A percentile compares a stretch with the other conserved stretches of the same genome.
These are phyloP conservation scores for Xylariaceae sp. DNA, from an alignment of 2,329 filamentous ascomycete genomes.

Conservation along the genomic window DNA sequence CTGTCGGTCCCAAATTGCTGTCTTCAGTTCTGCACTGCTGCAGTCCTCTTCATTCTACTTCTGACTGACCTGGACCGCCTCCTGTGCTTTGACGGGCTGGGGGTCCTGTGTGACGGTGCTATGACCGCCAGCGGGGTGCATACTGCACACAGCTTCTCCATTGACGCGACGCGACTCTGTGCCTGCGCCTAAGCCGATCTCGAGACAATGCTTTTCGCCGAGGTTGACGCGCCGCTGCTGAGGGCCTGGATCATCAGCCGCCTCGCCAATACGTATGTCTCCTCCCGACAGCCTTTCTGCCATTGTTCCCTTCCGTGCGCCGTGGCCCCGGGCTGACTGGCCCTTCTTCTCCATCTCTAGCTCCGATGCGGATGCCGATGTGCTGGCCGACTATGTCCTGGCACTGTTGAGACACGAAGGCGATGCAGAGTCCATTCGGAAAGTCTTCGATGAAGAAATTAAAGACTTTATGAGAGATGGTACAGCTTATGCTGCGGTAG, in stretches of 20 bases:
- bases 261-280: constrained; percentile 63
- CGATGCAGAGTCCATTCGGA: constrained; percentile 53
- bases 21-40: too few species aligned
- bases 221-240: constrained; percentile 54
- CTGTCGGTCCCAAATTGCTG: too few species aligned
- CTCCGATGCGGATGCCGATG: constrained; percentile 72
- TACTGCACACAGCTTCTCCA: too few species aligned
- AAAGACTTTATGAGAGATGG: constrained; percentile 68
- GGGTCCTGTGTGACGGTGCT: too few species aligned
- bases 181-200: too few species aligned
- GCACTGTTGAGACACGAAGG: constrained; percentile 67
- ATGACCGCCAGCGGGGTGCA: too few species aligned
- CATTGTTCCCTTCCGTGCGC: not conserved
- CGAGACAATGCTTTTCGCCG: constrained; percentile 51
- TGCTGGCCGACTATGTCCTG: constrained; percentile 78
- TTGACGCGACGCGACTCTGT: too few species aligned
- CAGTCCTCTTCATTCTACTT: too few species aligned
- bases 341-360: constrained; percentile 31
- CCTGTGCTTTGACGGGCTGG: too few species aligned
- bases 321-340: constrained; percentile 5
- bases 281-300: constrained; percentile 1
- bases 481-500: constrained; percentile 22
- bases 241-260: constrained; percentile 74
- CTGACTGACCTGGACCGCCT: too few species aligned
- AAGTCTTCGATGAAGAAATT: constrained; percentile 64